Conservation (phyloP, 805 yeast genomes). For the Komagataella populi region DNA sequence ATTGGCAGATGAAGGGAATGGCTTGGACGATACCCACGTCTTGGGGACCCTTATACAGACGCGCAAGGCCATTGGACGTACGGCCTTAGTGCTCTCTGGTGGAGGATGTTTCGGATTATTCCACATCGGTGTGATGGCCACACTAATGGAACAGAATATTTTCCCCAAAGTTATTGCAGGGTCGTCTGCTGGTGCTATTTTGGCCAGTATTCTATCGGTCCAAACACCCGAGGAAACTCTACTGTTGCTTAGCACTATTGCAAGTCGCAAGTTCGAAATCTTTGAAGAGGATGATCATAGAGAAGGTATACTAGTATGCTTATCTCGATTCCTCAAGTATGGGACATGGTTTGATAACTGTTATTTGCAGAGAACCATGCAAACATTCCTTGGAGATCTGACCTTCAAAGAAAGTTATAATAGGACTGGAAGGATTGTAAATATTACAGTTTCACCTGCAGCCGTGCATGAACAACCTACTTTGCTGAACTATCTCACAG, state of each 20-base stretch:
- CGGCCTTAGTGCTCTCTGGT: conserved; percentile 90
- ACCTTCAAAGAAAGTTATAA: conserved; percentile 93
- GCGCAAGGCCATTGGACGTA: conserved; percentile 82
- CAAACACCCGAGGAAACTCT: conserved; percentile 62
- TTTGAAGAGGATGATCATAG: conserved; percentile 35
- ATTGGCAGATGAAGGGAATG: conserved; percentile 22
- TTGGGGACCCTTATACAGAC: conserved; percentile 77
- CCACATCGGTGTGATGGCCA: conserved; percentile 83
- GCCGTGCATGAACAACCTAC: conserved; percentile 86
- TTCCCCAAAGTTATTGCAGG: conserved; percentile 87
- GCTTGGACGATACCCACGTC: conserved; percentile 53
- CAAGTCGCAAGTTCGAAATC: conserved; percentile 38
- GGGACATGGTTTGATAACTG: conserved; percentile 84
- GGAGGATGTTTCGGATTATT: conserved; percentile 91
- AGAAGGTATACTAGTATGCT: conserved; percentile 35
- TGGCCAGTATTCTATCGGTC: conserved; percentile 79
- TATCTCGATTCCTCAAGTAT: conserved; percentile 56
- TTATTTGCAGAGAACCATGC: conserved; percentile 62
- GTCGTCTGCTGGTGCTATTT: conserved; percentile 90
- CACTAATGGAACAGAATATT: conserved; percentile 58
- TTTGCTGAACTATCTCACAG: conserved; percentile 63
- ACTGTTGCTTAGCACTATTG: conserved; percentile 44
- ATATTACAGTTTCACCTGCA: conserved; percentile 88
- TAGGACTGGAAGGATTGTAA: conserved; percentile 84
- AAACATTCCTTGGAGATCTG: conserved; percentile 68